Evolutionary conservation across 2,329 filamentous ascomycete genomes (phyloP), one percentile per base, ranked within the genome.

Genomic region (Daldinia eschscholtzii): DNA sequence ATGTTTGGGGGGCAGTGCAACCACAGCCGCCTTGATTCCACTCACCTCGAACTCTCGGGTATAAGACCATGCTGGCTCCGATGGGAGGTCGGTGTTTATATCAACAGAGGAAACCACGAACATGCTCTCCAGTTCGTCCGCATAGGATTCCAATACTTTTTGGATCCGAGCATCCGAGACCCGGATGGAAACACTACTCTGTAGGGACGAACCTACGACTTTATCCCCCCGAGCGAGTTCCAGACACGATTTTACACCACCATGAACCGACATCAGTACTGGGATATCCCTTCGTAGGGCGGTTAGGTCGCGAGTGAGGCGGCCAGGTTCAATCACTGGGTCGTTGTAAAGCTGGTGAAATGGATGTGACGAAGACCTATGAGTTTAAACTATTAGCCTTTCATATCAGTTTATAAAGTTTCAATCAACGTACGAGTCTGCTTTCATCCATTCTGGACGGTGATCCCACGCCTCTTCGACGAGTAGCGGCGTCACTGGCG

Each of bases 391-490:
- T n/a, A 10, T 57, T 48, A 42, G 60, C 15, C n/a, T 23, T 18
- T n/a, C 30, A 30, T 12, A 7, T 18, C 28, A 15, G 13, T 15
- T 13, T 59, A 2, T 1, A 23, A 35, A 33, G 23, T 10, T 6
- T 2, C 4, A 1, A n/a, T 9, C 67, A 59, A 81, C 83, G 73
- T 76, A 83, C 80, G 62, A 75, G 42, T 85, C 82, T 23, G 83
- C 77, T 58, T 85, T 86, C 79, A 96, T 86, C 79, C 85, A 87
- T 9, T 83, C 80, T 0, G 94, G 93, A 3, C 90, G 87, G 79
- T 94, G 88, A 61, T 91, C 89, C 93, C 93, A 97, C 0, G 92
- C 91, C 81, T 98, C 95, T 77, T 97, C 93, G 0, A 98, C 91
- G 3, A 98, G 86, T 42, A 94, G 79, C 0, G 95, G 95, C 9